A percentile compares a stretch with the other conserved stretches of the same genome.
Evolutionary conservation across 371 early-diverging fungal species (phyloP).

Genomic region (Circinella minor): DNA sequence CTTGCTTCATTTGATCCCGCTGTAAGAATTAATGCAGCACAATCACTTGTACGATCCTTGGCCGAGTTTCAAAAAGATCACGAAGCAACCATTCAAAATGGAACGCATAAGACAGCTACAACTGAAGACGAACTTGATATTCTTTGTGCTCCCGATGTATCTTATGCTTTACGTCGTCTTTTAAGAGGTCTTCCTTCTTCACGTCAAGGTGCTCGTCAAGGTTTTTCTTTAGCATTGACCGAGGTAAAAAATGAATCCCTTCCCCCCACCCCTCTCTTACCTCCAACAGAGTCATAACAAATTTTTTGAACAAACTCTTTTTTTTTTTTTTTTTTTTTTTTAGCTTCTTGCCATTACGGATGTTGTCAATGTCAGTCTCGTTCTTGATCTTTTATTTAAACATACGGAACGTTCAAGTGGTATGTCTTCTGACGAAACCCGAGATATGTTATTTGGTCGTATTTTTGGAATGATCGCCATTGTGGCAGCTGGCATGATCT

Average conservation of each 20-base stretch:
- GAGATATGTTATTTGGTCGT: conserved; percentile 89
- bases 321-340: not conserved
- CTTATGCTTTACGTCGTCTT: conserved; percentile 89
- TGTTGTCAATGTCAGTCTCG: conserved; percentile 49
- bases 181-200: conserved; percentile 87
- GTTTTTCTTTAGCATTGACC: conserved; percentile 91
- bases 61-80: conserved; percentile 53
- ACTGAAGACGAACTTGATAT: conserved; percentile 69
- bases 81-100: conserved; percentile 34
- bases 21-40: conserved; percentile 58
- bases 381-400: conserved; percentile 72
- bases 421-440: conserved; percentile 80
- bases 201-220: conserved; percentile 92
- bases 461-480: conserved; percentile 88
- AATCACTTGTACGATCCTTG: conserved; percentile 49
- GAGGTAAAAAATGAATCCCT: conserved; percentile 55
- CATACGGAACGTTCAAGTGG: conserved; percentile 62
- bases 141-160: conserved; percentile 74
- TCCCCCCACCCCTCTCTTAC: too few species aligned
- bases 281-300: not conserved
- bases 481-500: conserved; percentile 78
- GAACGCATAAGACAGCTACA: conserved; percentile 33
- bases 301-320: not conserved
- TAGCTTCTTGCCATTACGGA: conserved; percentile 51
- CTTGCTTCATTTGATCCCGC: conserved; percentile 67